phyloP scores from a whole-genome alignment of 768 basidiomycete species.

The Tubosaeta sp. region DNA sequence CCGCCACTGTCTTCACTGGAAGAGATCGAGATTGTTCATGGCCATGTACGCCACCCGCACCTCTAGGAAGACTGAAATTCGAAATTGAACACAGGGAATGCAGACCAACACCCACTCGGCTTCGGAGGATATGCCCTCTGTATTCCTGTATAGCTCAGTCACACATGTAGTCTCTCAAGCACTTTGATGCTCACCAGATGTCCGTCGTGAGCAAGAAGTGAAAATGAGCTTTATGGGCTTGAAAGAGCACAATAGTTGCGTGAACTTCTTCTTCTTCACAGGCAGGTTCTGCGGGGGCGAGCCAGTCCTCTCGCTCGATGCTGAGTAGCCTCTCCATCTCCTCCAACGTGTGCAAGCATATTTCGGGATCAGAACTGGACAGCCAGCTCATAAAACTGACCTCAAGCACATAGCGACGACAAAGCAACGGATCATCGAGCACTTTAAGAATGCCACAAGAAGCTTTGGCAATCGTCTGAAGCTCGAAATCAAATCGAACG shows the following conservation, averaged over 20 bases:
- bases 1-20: not conserved
- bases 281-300: not conserved
- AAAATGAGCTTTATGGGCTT: slow-evolving; percentile 2
- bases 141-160: not conserved
- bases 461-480: slow-evolving; percentile 5
- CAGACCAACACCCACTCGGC: not conserved
- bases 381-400: slow-evolving; percentile 8
- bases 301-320: not conserved
- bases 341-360: slow-evolving; percentile 1
- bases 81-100: not conserved
- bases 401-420: slow-evolving; percentile 1
- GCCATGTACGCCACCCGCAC: not conserved
- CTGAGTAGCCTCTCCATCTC: not conserved
- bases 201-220: slow-evolving; percentile 8
- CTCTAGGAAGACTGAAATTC: rapidly evolving
- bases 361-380: not conserved
- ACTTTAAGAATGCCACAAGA: slow-evolving; percentile 4
- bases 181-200: slow-evolving; percentile 2
- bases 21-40: not conserved
- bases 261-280: slow-evolving; percentile 1
- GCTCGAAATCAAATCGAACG: slow-evolving; percentile 1
- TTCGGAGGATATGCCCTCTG: not conserved
- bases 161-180: not conserved
- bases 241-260: not conserved
- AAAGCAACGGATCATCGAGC: not conserved